Evolutionary conservation across 805 yeast genomes (phyloP).

Genomic region (Naumovozyma baii): DNA sequence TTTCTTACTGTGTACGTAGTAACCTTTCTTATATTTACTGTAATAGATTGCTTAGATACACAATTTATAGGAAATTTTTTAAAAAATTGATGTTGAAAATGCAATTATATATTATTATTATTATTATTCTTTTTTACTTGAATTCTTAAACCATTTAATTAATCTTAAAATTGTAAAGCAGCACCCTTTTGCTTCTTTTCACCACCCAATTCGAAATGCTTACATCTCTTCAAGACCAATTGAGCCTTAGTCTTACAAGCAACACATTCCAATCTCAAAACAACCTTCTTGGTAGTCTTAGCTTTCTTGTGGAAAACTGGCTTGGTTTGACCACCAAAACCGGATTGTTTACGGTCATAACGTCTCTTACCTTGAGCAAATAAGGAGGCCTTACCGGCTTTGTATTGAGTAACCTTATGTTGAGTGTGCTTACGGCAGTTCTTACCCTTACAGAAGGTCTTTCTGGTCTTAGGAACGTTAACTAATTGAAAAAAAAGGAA

Average conservation of each 20-base stretch:
- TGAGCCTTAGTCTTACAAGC: slow-evolving; percentile 97
- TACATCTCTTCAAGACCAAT: slow-evolving; percentile 95
- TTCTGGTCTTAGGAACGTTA: slow-evolving; percentile 99
- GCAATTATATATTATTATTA: no score
- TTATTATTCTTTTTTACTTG: no score
- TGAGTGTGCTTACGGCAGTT: slow-evolving; percentile 98
- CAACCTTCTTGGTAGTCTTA: slow-evolving; percentile 99
- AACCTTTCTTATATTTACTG: no score
- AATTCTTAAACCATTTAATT: no score
- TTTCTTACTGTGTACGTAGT: background rate
- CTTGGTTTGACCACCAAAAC: slow-evolving; percentile 99
- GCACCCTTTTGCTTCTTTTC: slow-evolving; percentile 99
- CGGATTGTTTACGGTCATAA: slow-evolving; percentile 98
- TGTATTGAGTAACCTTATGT: slow-evolving; percentile 99
- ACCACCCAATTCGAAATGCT: slow-evolving; percentile 99
- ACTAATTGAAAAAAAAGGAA: no score
- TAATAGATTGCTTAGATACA: no score
- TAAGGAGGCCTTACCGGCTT: slow-evolving; percentile 98
- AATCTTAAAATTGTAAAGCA: slow-evolving; percentile 98
- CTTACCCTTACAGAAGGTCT: slow-evolving; percentile 98
- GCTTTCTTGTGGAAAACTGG: slow-evolving; percentile 99
- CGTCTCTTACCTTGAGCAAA: slow-evolving; percentile 99
- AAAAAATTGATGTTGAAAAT: background rate
- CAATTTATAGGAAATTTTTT: no score
- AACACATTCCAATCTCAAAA: slow-evolving; percentile 96